Percentiles rank a stretch among this genome's conserved stretches.
Evolutionary conservation across 139 green algal genomes (phyloP).

Genomic region (Microglena sp.): DNA sequence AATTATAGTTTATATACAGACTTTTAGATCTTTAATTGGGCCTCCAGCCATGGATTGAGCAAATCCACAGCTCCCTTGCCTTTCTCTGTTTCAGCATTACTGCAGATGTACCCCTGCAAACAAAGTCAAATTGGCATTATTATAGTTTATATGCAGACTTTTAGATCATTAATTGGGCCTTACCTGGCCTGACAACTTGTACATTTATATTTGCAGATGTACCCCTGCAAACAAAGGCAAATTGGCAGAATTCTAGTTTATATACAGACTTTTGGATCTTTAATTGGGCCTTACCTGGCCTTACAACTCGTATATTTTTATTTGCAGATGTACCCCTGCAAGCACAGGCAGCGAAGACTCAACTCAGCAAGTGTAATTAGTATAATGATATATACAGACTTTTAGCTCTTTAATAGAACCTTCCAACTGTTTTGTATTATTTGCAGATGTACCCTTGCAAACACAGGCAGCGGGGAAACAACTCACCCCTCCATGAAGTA

Average conservation of each 20-base stretch:
- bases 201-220: slow-evolving; percentile 62
- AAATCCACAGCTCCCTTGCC: slow-evolving; percentile 58
- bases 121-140: not conserved
- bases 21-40: not conserved
- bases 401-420: not conserved
- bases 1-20: too few species aligned
- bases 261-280: not conserved
- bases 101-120: slow-evolving; percentile 64
- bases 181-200: slow-evolving; percentile 58
- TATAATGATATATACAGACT: too few species aligned
- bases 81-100: slow-evolving; percentile 14
- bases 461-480: too few species aligned
- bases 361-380: not conserved
- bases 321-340: slow-evolving; percentile 65
- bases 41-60: slow-evolving; percentile 49
- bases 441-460: slow-evolving; percentile 65
- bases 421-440: slow-evolving; percentile 55
- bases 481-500: too few species aligned
- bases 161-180: not conserved
- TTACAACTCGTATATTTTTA: slow-evolving; percentile 11
- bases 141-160: too few species aligned
- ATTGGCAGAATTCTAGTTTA: too few species aligned
- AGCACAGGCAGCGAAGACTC: too few species aligned
- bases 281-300: slow-evolving; percentile 32
- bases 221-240: slow-evolving; percentile 29